Base-by-base conservation (phyloP, 495 filamentous ascomycete species). In the Hypoxylon intermedium region DNA sequence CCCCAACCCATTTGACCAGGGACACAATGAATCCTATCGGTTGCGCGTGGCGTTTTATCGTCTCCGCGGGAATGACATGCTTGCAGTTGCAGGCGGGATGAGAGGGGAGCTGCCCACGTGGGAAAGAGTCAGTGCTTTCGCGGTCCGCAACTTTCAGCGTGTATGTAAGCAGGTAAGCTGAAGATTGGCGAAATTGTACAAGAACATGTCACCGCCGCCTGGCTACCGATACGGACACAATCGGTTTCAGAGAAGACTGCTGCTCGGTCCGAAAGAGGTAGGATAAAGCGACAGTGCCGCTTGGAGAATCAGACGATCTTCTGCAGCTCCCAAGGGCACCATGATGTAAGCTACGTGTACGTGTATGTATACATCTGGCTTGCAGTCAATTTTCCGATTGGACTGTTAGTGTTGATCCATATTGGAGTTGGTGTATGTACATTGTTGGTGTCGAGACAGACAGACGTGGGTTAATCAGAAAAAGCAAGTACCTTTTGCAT, bases 191-290 rank as follows among this genome's bases (percentile, higher is more conserved):
- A 53, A 30, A 51, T 58, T 33, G n/a, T n/a, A n/a, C n/a, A n/a
- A n/a, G n/a, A 51, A 9, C 52, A 46, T 15, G 21, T 30, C 19
- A 38, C 15, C 34, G 54, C 48, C 13, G 30, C 49, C 41, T 47
- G 53, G 51, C 34, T 53, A 37, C 30, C 18, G 42, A 33, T 11
- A 53, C 41, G 23, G 54, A 53, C 40, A 49, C 21, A 31, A 6
- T 43, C 38, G 36, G 34, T 21, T 23, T 38, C 9, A 21, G 50
- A 23, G 31, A 51, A n/a, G n/a, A n/a, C n/a, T n/a, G n/a, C 46
- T 55, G 58, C 30, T 52, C 34, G 38, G 11, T 3, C 61, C 45
- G 21, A 60, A 65, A 46, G 15, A 33, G 61, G 61, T 46, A 55
- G 48, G 2, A 65, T 56, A 47, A 47, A 31, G 50, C 61, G 61